Evolutionary conservation across 768 basidiomycete species (phyloP).

Genomic region (Lactarius quietus): DNA sequence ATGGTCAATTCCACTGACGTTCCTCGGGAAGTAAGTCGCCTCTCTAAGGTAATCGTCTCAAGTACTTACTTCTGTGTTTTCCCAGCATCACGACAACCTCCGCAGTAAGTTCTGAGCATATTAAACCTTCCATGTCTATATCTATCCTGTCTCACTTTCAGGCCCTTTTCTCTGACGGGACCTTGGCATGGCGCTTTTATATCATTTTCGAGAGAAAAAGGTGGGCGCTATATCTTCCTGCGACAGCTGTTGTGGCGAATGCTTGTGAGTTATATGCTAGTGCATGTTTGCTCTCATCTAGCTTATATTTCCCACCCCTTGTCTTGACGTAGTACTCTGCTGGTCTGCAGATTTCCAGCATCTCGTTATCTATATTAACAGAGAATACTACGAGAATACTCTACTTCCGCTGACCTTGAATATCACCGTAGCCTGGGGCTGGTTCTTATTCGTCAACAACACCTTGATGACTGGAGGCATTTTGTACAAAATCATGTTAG

Average conservation of each 20-base stretch:
- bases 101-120: background rate
- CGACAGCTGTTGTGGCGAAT: constrained; percentile 20
- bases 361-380: constrained; percentile 22
- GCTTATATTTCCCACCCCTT: background rate
- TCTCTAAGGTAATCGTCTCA: too few relatives aligned
- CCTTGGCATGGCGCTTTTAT: constrained; percentile 30
- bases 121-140: background rate
- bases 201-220: constrained; percentile 23
- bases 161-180: constrained; percentile 28
- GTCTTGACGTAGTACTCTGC: constrained; percentile 25
- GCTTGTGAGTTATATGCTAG: constrained; percentile 21
- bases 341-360: constrained; percentile 27
- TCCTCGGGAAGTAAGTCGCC: constrained; percentile 16
- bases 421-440: constrained; percentile 31
- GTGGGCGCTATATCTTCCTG: constrained; percentile 29
- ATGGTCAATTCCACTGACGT: constrained; percentile 26
- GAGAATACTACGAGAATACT: constrained; percentile 20
- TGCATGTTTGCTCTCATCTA: background rate
- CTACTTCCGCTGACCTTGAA: constrained; percentile 24
- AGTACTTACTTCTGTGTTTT: background rate
- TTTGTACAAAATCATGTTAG: constrained; percentile 27
- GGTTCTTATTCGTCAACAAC: constrained; percentile 29
- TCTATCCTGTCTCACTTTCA: constrained; percentile 5
- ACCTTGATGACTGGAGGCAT: constrained; percentile 28
- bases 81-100: constrained; percentile 16